Conservation (phyloP, 2,329 filamentous ascomycete genomes). For the Metarhizium guizhouense region DNA sequence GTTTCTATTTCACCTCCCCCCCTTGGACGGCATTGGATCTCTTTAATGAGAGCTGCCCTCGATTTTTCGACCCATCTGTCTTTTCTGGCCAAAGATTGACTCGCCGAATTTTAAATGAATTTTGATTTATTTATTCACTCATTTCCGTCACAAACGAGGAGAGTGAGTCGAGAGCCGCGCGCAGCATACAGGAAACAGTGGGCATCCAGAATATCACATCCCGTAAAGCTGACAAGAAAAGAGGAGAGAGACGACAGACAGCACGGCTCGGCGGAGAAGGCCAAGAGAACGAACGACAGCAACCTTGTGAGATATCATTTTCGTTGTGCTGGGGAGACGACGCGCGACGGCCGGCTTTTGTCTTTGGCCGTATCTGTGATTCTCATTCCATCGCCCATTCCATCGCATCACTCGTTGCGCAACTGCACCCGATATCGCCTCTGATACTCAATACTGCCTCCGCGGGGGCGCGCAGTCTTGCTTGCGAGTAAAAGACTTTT, state of each 20-base stretch:
- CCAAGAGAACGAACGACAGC: not conserved
- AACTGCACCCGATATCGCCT: not conserved
- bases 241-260: not conserved
- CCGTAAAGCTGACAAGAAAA: not conserved
- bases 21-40: not conserved
- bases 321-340: not conserved
- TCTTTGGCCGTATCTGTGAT: too few species aligned
- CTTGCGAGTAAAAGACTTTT: too few species aligned
- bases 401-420: not conserved
- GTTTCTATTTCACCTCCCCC: not conserved
- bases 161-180: not conserved
- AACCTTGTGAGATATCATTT: not conserved
- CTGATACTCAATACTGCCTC: not conserved
- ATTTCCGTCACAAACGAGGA: not conserved
- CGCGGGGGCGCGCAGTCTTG: too few species aligned
- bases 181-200: too few species aligned
- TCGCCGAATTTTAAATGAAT: too few species aligned
- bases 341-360: too few species aligned
- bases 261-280: not conserved
- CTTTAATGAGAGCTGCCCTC: too few species aligned
- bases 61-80: not conserved
- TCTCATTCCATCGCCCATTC: too few species aligned
- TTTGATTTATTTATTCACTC: too few species aligned
- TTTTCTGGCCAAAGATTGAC: not conserved
- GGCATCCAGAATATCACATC: not conserved